These are phyloP conservation scores for Coniferiporia weirii DNA, from an alignment of 1,284 basidiomycete genomes.

Conservation along the genomic window DNA sequence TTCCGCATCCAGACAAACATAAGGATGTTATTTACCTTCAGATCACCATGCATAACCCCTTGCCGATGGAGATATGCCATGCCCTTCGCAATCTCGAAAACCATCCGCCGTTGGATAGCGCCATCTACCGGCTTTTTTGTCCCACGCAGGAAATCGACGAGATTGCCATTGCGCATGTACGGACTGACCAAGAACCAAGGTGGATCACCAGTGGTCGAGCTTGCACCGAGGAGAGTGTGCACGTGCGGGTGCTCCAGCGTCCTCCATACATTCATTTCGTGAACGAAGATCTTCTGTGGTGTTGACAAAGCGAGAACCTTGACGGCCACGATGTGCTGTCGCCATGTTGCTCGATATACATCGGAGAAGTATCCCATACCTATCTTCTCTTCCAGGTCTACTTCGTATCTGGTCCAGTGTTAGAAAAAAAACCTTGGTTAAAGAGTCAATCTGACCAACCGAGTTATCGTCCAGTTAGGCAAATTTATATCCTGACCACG, in stretches of 20 bases:
- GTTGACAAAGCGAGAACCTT: slow-evolving; percentile 48
- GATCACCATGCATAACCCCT: slow-evolving; percentile 67
- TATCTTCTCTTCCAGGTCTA: slow-evolving; percentile 56
- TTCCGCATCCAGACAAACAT: not conserved
- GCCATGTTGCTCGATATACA: slow-evolving; percentile 65
- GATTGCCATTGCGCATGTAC: slow-evolving; percentile 41
- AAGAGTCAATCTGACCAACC: slow-evolving; percentile 35
- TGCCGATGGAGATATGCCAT: slow-evolving; percentile 69
- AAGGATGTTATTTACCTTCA: slow-evolving; percentile 44
- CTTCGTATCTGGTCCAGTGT: slow-evolving; percentile 44
- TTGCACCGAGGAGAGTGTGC: slow-evolving; percentile 54
- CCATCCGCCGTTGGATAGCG: slow-evolving; percentile 40
- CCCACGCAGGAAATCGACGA: slow-evolving; percentile 41
- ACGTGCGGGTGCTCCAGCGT: slow-evolving; percentile 48
- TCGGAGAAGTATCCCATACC: slow-evolving; percentile 66
- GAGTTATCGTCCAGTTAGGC: slow-evolving; percentile 71
- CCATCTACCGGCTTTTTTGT: slow-evolving; percentile 9
- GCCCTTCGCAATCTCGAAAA: slow-evolving; percentile 69
- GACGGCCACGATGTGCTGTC: slow-evolving; percentile 52
- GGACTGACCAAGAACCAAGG: slow-evolving; percentile 71
- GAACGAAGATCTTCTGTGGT: slow-evolving; percentile 44
- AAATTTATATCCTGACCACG: slow-evolving; percentile 32
- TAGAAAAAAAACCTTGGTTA: not conserved
- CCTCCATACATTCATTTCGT: slow-evolving; percentile 49
- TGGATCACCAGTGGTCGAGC: slow-evolving; percentile 47